These are phyloP conservation scores for Bolboschoenoplectus hybrid DNA, from an alignment of 202 grass and related monocot genomes.

Conservation along the genomic window DNA sequence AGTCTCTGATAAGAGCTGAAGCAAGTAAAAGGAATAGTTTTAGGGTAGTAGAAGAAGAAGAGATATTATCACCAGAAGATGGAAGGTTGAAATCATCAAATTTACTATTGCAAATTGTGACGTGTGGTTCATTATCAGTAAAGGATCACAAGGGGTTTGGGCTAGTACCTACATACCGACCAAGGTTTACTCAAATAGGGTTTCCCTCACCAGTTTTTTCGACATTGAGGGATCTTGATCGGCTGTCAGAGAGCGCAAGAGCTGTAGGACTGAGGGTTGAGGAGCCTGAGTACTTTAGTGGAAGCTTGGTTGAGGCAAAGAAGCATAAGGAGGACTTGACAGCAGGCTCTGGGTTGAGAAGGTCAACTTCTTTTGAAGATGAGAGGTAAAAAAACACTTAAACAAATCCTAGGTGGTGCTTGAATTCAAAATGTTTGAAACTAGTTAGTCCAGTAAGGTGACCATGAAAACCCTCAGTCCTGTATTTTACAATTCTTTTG, in stretches of 20 bases:
- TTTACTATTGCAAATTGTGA: conserved; percentile 90
- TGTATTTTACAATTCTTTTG: conserved; percentile 3
- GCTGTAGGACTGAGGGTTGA: conserved; percentile 44
- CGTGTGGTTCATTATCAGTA: conserved; percentile 83
- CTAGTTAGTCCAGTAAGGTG: neutral
- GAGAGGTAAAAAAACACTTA: conserved; percentile 65
- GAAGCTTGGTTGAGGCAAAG: conserved; percentile 54
- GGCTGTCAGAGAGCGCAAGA: conserved; percentile 56
- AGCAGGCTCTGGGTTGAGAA: conserved; percentile 45
- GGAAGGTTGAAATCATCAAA: conserved; percentile 76
- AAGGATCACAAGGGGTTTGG: conserved; percentile 85
- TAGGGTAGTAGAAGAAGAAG: conserved; percentile 66
- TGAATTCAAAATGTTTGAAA: neutral
- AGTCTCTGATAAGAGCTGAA: conserved; percentile 88
- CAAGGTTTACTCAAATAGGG: conserved; percentile 76
- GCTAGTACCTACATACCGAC: conserved; percentile 72
- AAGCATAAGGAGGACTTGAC: conserved; percentile 51
- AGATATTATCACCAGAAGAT: conserved; percentile 50
- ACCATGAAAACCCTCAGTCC: neutral
- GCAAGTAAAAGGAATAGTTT: conserved; percentile 67
- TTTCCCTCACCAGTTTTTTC: conserved; percentile 73
- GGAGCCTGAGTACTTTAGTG: conserved; percentile 64
- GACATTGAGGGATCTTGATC: conserved; percentile 57
- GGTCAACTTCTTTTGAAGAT: conserved; percentile 63
- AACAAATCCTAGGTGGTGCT: neutral